phyloP scores from a whole-genome alignment of 2,329 filamentous ascomycete species.

The Fusarium xylarioides region DNA sequence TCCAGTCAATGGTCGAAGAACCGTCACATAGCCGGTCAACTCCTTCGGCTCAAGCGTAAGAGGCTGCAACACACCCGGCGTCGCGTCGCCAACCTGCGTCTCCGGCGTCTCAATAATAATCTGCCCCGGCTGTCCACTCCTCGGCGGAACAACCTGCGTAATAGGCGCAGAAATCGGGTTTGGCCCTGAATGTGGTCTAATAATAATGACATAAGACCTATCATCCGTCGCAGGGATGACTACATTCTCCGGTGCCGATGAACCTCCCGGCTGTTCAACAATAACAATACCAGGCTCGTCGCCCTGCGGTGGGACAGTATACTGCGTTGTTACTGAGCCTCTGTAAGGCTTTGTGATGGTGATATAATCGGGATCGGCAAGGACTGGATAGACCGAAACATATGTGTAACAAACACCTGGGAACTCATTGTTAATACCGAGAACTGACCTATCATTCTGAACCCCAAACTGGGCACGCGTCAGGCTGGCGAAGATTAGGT shows the following conservation, averaged over 20 bases:
- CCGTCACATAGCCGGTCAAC: constrained; percentile 24
- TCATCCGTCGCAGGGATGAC: constrained; percentile 31
- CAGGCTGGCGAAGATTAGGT: constrained; percentile 8
- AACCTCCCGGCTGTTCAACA: constrained; percentile 24
- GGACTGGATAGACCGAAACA: constrained; percentile 38
- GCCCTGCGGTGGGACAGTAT: constrained; percentile 32
- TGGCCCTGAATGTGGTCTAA: constrained; percentile 29
- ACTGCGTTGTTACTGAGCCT: constrained; percentile 27
- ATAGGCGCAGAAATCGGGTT: constrained; percentile 24
- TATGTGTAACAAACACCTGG: constrained; percentile 41
- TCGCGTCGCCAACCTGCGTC: background rate
- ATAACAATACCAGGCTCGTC: constrained; percentile 34
- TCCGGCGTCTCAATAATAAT: constrained; percentile 39
- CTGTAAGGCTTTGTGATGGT: constrained; percentile 34
- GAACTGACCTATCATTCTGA: constrained; percentile 35
- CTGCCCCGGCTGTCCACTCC: constrained; percentile 8
- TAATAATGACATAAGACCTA: constrained; percentile 31
- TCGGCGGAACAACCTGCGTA: constrained; percentile 25
- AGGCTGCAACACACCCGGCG: background rate
- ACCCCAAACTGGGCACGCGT: constrained; percentile 19
- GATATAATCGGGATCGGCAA: constrained; percentile 33
- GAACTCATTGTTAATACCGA: constrained; percentile 34
- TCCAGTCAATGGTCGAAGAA: constrained; percentile 19
- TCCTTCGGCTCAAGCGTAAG: constrained; percentile 21
- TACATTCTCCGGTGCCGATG: constrained; percentile 19